Percentiles rank a stretch among this genome's conserved stretches.
These are phyloP conservation scores for Alternaria sp. DNA, from an alignment of 2,329 filamentous ascomycete genomes.

Conservation along the genomic window DNA sequence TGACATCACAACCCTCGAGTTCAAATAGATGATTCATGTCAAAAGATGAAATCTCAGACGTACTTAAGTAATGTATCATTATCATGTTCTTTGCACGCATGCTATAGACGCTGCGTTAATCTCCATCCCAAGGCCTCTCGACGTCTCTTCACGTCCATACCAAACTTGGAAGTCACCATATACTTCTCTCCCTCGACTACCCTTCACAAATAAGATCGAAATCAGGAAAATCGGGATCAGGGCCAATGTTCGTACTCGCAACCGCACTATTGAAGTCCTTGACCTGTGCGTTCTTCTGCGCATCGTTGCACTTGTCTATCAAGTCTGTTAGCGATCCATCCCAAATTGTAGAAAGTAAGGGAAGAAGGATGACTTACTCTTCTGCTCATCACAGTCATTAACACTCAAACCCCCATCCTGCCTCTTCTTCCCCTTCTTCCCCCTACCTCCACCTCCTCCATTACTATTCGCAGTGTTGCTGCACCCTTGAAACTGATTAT, in stretches of 20 bases:
- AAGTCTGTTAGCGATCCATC: background rate
- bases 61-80: background rate
- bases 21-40: background rate
- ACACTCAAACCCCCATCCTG: conserved; percentile 23
- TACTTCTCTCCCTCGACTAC: background rate
- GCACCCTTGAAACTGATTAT: conserved; percentile 68
- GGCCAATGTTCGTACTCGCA: conserved; percentile 43
- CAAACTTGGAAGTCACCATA: background rate
- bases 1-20: background rate
- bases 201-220: conserved; percentile 47
- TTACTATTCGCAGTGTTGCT: conserved; percentile 49
- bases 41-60: background rate
- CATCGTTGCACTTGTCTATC: conserved; percentile 35
- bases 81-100: background rate
- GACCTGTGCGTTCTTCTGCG: conserved; percentile 35
- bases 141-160: background rate
- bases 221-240: conserved; percentile 46
- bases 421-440: conserved; percentile 5
- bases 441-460: background rate
- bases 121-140: background rate
- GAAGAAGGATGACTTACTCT: conserved; percentile 17
- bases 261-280: conserved; percentile 35
- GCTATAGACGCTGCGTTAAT: background rate
- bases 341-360: background rate
- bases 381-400: conserved; percentile 29